Percentiles rank a stretch among this genome's conserved stretches.
Evolutionary conservation across 1,284 basidiomycete genomes (phyloP).

Genomic region (Boletus hoseneyae): DNA sequence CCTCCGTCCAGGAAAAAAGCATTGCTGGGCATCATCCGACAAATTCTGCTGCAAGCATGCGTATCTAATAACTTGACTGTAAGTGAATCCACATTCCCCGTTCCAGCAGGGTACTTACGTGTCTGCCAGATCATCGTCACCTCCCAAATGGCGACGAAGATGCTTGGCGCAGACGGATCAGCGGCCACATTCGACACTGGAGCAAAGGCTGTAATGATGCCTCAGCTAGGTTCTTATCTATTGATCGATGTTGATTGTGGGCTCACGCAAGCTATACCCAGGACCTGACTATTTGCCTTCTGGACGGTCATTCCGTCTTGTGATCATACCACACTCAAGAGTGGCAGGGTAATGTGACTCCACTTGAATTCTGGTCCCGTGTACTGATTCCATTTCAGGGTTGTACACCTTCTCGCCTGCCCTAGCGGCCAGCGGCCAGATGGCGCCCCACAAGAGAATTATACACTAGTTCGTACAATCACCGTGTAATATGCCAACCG

Average conservation of each 20-base stretch:
- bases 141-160: conserved; percentile 65
- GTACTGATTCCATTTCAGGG: conserved; percentile 22
- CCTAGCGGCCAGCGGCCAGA: conserved; percentile 21
- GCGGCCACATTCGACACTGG: conserved; percentile 62
- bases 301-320: conserved; percentile 33
- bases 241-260: conserved; percentile 4
- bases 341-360: conserved; percentile 30
- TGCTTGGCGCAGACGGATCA: conserved; percentile 59
- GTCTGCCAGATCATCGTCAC: conserved; percentile 55
- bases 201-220: conserved; percentile 57
- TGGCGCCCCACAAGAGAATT: conserved; percentile 22
- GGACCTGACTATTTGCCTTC: conserved; percentile 35
- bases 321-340: conserved; percentile 29
- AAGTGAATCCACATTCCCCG: conserved; percentile 11
- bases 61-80: conserved; percentile 53
- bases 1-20: conserved; percentile 37
- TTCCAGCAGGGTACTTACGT: conserved; percentile 3
- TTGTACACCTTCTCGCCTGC: conserved; percentile 31
- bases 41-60: conserved; percentile 48
- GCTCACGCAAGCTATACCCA: conserved; percentile 18
- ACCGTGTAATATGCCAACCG: conserved; percentile 16
- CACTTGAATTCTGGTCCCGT: conserved; percentile 13
- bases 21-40: conserved; percentile 51
- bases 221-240: conserved; percentile 50
- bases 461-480: conserved; percentile 28